Base-by-base conservation (phyloP, 768 basidiomycete genomes). In the Russula emetica region DNA sequence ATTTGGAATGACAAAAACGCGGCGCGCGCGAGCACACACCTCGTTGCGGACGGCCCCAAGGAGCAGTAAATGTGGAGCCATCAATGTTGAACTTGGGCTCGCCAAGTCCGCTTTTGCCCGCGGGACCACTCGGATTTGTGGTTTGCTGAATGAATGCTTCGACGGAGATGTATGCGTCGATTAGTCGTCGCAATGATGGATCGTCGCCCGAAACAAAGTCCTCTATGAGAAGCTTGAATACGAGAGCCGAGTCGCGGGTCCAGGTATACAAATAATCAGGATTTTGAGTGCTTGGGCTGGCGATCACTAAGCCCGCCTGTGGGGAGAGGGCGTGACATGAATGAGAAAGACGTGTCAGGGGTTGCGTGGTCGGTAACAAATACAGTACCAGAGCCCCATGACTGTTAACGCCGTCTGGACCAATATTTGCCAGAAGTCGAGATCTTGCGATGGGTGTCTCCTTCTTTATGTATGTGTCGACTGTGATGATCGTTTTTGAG, bases 401-500 rank as follows among this genome's bases (percentile, higher is more conserved):
- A 49, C 85, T 50, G 6, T 86, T 80, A 50, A 79, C 71, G 1
- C 86, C 85, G 55, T 70, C 70, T 0, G 86, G 74, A 0, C 88
- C 88, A 58, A 90, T 87, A 72, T 89, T 90, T 18, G 85, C 87
- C 14, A 89, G 79, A 13, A 90, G 55, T 9, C 83, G 82, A 0
- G 82, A 82, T 69, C 83, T 55, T 36, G 22, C 34, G 22, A 26
- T 8, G 2, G 22, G 36, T 9, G 36, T 38, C 53, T 36, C 22
- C 34, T 18, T 55, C 7, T 22, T 34, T 22, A 36, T 36, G 52
- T 54, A 36, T 5, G 53, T 13, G 20, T 36, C 10, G 22, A 36
- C 47, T 3, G 11, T 49, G 47, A 16, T 49, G 24, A 26, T 26
- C 24, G 14, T 22, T 5, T 49, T 26, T 49, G 47, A 26, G 14